Percentiles rank a stretch among this genome's conserved stretches.
Evolutionary conservation across 306 rosid genomes (phyloP).

Genomic region (Abrus pulchellus): DNA sequence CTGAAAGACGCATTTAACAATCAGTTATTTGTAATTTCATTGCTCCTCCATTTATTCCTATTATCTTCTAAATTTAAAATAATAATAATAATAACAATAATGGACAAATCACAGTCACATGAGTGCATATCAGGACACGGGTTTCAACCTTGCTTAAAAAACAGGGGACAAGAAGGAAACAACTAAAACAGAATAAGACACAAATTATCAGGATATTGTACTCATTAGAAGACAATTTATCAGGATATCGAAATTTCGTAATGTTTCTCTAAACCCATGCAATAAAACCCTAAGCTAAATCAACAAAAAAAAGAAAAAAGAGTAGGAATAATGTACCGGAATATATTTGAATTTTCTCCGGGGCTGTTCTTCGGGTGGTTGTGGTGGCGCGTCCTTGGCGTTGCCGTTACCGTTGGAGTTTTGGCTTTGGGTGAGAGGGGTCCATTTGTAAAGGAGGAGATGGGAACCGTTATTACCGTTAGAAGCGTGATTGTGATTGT

Average conservation of each 20-base stretch:
- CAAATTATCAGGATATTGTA: constrained; percentile 12
- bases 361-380: constrained; percentile 76
- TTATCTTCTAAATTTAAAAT: background rate
- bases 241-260: no score
- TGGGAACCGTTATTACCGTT: constrained; percentile 88
- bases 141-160: background rate
- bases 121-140: constrained; percentile 5
- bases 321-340: constrained; percentile 65
- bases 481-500: constrained; percentile 43
- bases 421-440: constrained; percentile 83
- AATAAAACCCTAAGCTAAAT: constrained; percentile 39
- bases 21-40: background rate
- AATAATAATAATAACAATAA: no score
- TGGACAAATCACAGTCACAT: background rate
- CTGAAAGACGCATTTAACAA: background rate
- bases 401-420: constrained; percentile 43
- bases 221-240: background rate
- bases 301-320: background rate
- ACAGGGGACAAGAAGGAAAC: constrained; percentile 12
- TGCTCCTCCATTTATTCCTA: background rate
- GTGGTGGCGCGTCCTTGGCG: constrained; percentile 39
- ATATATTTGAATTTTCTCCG: constrained; percentile 87
- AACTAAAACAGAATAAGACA: background rate
- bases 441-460: constrained; percentile 90
- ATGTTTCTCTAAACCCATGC: constrained; percentile 18